Base-by-base conservation (phyloP, 192 early-diverging fungal genomes). In the Backusella macrospora region DNA sequence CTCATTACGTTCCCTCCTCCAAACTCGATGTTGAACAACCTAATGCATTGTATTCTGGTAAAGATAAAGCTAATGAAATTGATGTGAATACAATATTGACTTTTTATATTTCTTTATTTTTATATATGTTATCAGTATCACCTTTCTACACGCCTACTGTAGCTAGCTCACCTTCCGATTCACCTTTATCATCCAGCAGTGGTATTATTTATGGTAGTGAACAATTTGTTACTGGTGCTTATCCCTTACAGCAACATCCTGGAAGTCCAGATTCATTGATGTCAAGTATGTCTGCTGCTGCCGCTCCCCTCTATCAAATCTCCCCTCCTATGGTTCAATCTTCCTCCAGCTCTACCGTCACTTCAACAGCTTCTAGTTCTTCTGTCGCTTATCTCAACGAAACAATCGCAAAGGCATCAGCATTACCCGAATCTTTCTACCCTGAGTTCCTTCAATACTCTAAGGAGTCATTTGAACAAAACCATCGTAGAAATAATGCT, bases 381-480 rank as follows among this genome's bases (percentile, higher is more conserved):
- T 70, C 76, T 26, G 55, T 52, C 14, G 66, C 76, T 44, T 74
- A 59, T 62, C 65, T 80, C 23, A 80, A 70, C 49, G 79, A 80
- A 73, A 80, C 75, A 15, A 76, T 67, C 49, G 79, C 79, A 49
- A 80, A 80, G 66, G 79, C 75, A n/a, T 78, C 80, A 9, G 71
- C 80, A 23, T 62, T 80, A 44, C 79, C 79, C 26, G 79, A 80
- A 49, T 64, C 75, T 15, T 80, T 80, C 55, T 80, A 76, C 67
- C 79, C 79, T 16, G 79, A 80, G 48, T 80, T 80, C 40, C 40
- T 76, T 21, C 79, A 80, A 42, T 80, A 80, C 73, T 76, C 74
- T 39, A 80, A 80, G 59, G 79, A 80, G 48, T 65, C 79, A 10
- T 80, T 76, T 42, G 79, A 80, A 34, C 79, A 80, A 63, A 59